Base-by-base conservation (phyloP, 2,329 filamentous ascomycete species). In the Fusarium burgessii region DNA sequence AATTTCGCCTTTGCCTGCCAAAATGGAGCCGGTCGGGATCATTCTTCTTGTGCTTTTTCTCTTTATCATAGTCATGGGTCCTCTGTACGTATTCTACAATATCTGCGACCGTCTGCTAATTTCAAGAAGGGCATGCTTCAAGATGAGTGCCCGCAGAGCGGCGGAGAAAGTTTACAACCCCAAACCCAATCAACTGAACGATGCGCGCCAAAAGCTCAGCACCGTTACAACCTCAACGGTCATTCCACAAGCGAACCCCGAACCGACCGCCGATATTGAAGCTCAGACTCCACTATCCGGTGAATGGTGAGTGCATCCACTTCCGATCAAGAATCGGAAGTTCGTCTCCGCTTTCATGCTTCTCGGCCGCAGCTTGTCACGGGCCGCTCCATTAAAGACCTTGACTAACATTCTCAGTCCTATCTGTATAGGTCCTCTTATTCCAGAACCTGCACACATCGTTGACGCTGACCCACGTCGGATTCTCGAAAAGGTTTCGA, bases 341-440 rank as follows among this genome's bases (percentile, higher is more conserved):
- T 20, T 40, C 15, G 49, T 36, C 54, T 45, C 65, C 65, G 60
- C 71, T 62, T 58, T 43, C 58, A 40, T 52, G 58, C 38, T 33
- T 56, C 46, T 47, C 51, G 54, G 58, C 58, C 65, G 55, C 58
- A 50, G 7, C 46, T 42, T 47, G 11, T 45, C 23, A 38, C 58
- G 40, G 52, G 42, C 49, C 32, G 56, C 7, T 32, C 52, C 51
- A 25, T 38, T 49, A 41, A 45, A 56, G 36, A 58, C 27, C 17
- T 54, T 71, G 18, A 50, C 52, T 61, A 46, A 49, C 41, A 23
- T 46, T 42, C 29, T 45, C 45, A 80, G 79, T 64, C 76, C 79
- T 43, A 80, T 80, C 40, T 80, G 79, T 58, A 80, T 80, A 58
- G 78, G 73, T 6, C 75, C 79, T 61, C 62, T 80, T 45, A 66